A percentile compares a stretch with the other conserved stretches of the same genome.
phyloP scores from a whole-genome alignment of 1,139 yeast genomes.

The Chernovozyma sophiae-reginae region DNA sequence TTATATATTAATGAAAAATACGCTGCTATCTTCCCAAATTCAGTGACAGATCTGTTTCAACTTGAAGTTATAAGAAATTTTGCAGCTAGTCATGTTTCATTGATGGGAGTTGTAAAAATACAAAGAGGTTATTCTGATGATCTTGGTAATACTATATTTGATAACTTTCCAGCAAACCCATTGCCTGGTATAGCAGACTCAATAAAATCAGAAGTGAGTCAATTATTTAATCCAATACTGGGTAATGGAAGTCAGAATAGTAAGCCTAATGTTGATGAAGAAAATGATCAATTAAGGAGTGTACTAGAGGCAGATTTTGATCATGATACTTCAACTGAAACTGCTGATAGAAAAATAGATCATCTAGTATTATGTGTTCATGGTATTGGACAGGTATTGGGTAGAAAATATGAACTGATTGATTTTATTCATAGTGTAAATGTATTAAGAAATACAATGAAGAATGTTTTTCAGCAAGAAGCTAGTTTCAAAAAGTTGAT shows the following conservation, averaged over 20 bases:
- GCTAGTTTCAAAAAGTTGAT: constrained; percentile 37
- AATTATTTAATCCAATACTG: constrained; percentile 14
- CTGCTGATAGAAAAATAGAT: constrained; percentile 55
- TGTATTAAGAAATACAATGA: constrained; percentile 61
- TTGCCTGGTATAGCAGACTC: constrained; percentile 29
- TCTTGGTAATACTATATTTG: constrained; percentile 25
- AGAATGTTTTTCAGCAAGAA: constrained; percentile 48
- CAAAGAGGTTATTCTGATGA: constrained; percentile 37
- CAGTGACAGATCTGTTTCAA: constrained; percentile 31
- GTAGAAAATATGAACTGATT: constrained; percentile 72
- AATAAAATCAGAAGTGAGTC: constrained; percentile 26
- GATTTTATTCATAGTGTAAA: constrained; percentile 87
- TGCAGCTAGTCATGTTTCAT: constrained; percentile 27
- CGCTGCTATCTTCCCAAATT: constrained; percentile 38
- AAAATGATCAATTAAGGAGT: constrained; percentile 29
- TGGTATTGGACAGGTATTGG: constrained; percentile 90
- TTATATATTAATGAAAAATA: constrained; percentile 28
- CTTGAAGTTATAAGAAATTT: constrained; percentile 36
- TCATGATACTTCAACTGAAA: constrained; percentile 26
- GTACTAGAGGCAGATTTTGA: constrained; percentile 54
- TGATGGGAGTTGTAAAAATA: constrained; percentile 33
- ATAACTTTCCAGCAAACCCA: constrained; percentile 24
- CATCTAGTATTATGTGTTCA: constrained; percentile 85
- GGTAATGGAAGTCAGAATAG: constrained; percentile 10
- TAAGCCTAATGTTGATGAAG: constrained; percentile 14